phyloP scores from a whole-genome alignment of 139 green algal species.

The Nannochloris sp. region DNA sequence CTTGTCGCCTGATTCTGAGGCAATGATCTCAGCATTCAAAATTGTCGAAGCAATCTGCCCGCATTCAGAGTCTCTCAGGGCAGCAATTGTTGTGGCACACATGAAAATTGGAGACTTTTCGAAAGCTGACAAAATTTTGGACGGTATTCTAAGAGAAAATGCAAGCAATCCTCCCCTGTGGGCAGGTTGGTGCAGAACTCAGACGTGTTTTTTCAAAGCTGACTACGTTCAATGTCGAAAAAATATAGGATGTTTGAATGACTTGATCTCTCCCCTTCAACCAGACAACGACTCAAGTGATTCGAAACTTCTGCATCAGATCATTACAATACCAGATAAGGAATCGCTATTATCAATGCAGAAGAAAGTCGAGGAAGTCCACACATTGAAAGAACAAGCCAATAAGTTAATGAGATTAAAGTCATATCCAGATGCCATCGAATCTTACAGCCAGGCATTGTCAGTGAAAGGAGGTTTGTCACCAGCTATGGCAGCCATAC shows the following conservation, averaged over 20 bases:
- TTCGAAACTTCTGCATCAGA: too few species aligned
- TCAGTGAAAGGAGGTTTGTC: conserved; percentile 14
- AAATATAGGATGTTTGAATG: not conserved
- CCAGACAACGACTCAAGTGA: too few species aligned
- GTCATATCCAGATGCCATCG: conserved; percentile 24
- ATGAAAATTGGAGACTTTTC: not conserved
- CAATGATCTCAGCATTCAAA: conserved; percentile 1
- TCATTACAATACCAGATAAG: too few species aligned
- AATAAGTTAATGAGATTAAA: conserved; percentile 43
- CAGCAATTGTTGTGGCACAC: not conserved
- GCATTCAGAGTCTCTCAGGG: not conserved
- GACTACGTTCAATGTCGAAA: not conserved
- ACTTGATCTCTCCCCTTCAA: too few species aligned
- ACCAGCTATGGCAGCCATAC: conserved; percentile 48
- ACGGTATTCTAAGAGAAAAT: not conserved
- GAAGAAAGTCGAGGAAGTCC: conserved; percentile 9
- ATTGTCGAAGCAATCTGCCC: not conserved
- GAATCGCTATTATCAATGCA: too few species aligned
- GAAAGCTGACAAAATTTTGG: not conserved
- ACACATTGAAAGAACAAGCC: conserved; percentile 39
- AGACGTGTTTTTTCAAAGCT: conserved; percentile 18
- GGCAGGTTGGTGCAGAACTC: conserved; percentile 15
- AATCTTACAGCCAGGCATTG: conserved; percentile 42
- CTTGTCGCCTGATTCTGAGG: not conserved
- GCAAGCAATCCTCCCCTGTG: not conserved